Base-by-base conservation (phyloP, 495 filamentous ascomycete genomes). In the Pseudoneurospora amorphoporcata region DNA sequence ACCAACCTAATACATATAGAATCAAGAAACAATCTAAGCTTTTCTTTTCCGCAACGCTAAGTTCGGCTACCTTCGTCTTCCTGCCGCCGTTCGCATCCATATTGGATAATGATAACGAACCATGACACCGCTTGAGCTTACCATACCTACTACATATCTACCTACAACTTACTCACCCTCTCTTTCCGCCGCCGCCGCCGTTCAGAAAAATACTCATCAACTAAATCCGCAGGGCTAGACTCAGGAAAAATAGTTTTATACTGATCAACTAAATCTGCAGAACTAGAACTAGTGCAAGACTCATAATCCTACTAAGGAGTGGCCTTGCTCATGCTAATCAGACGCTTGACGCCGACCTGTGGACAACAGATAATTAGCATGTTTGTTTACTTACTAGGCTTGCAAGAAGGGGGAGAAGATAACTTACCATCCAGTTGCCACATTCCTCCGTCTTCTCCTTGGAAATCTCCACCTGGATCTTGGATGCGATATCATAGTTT, bases 361-460 rank as follows among this genome's bases (percentile, higher is more conserved):
- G n/a, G 29, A 10, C 2, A 47, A 23, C 39, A 10, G 8, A 40
- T 2, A 19, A 72, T 76, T 8, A 77, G 73, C 68, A 72, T 38
- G 0, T 29, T 53, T 19, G 45, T 23, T 12, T 12, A 35, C 7
- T 23, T 39, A 0, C 7, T 42, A 65, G 8, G 8, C 10, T 12
- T 9, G n/a, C 8, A 47, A 4, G 14, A 3, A 9, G 4, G 40
- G 5, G n/a, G 58, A 14, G 68, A 68, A 38, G 38, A 8, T 3
- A 45, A 87, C 92, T 86, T 84, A 97, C 94, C 95, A 98, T 97
- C 95, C 96, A 98, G 76, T 92, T 90, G 41, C 91, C 91, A 76
- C 94, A 97, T 81, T 98, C 93, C 38, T 94, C 90, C 14, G 86
- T 91, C 82, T 91, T 91, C 80, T 92, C 91, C 69, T 87, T 90